Base-by-base conservation (phyloP, 1,284 basidiomycete species). In the Psilocybe mexicana region DNA sequence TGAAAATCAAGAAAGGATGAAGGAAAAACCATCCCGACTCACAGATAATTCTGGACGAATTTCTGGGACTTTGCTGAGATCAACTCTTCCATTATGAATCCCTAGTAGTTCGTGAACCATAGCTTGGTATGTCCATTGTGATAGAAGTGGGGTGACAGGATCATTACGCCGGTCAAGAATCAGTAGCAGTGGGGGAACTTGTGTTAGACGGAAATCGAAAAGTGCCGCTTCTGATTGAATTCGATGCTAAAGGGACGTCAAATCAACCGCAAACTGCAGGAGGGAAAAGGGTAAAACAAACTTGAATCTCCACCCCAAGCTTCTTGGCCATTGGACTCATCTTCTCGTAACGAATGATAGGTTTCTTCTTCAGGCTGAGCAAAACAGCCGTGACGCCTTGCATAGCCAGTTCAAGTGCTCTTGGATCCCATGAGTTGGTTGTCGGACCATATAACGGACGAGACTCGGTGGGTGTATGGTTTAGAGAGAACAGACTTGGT, bases 101-200 rank as follows among this genome's bases (percentile, higher is more conserved):
- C 93, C 93, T 8, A 99, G 76, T 10, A 98, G 79, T 72, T 99
- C 97, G 69, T 99, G 97, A 0, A 98, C 96, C 96, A 99, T 98
- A 1, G 97, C 97, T 73, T 99, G 96, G 75, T 99, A 99, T 11
- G 97, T 99, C 97, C 97, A 99, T 73, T 98, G 97, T 1, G 93
- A 93, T 28, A 99, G 80, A n/a, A 99, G 76, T 2, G 97, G 97
- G 0, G 97, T 99, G 12, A 99, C 94, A 2, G 97, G 97, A 70
- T 99, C 97, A 73, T 98, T 98, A 61, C 96, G 80, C 56, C 97
- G 84, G 76, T 99, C 97, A 57, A 93, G 79, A 63, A 92, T 90
- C 51, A 93, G 79, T 18, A 93, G 75, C 43, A 92, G 68, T 8
- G 92, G 90, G 1, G 89, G 81, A 7, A 89, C 82, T 74, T 92